Evolutionary conservation across 78 protist species (phyloP).

Genomic region (Mastigamoeba balamuthi): DNA sequence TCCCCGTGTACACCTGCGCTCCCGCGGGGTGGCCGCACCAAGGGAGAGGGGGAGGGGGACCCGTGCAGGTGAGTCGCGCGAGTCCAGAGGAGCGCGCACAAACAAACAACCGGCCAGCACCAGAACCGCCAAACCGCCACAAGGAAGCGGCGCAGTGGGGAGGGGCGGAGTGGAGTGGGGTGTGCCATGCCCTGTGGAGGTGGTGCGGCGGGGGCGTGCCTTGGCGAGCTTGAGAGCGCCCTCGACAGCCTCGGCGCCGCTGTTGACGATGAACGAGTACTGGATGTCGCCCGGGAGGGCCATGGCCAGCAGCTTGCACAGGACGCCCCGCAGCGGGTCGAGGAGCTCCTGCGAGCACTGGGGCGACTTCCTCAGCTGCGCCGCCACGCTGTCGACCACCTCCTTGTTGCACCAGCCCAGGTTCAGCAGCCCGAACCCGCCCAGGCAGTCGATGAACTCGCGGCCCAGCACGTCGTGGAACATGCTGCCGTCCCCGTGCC

Average conservation of each 20-base stretch:
- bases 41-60: no score
- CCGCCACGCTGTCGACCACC: slow-evolving; percentile 33
- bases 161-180: no score
- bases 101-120: no score
- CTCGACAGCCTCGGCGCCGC: slow-evolving; percentile 77
- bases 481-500: not conserved
- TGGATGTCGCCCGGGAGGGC: not conserved
- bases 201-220: no score
- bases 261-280: slow-evolving; percentile 59
- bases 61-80: no score
- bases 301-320: not conserved
- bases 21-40: no score
- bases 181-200: no score
- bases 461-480: slow-evolving; percentile 13
- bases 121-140: no score
- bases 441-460: slow-evolving; percentile 46
- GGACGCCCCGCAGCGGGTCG: slow-evolving; percentile 13
- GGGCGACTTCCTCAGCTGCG: slow-evolving; percentile 25
- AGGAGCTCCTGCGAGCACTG: slow-evolving; percentile 62
- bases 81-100: no score
- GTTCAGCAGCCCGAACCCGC: slow-evolving; percentile 60
- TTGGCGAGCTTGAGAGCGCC: slow-evolving; percentile 68
- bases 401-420: slow-evolving; percentile 47
- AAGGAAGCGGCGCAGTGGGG: no score
- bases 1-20: not conserved